phyloP scores from a whole-genome alignment of 257 asterid species.

The Craterostigma plantagineum region DNA sequence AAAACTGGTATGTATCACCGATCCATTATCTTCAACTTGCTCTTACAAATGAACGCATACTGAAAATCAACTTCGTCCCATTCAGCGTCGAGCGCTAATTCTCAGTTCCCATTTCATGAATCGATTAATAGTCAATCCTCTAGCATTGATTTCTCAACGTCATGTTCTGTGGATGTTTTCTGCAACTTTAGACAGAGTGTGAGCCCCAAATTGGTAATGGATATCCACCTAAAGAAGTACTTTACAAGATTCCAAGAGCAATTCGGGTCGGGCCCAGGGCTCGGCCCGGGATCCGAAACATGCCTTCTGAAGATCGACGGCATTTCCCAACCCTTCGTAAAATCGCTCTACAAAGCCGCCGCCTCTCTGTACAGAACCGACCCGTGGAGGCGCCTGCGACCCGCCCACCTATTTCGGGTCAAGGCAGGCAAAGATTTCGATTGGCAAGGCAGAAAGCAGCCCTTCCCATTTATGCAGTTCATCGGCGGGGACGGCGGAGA shows the following conservation, averaged over 20 bases:
- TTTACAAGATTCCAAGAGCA: slow-evolving; percentile 34
- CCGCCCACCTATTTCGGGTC: slow-evolving; percentile 28
- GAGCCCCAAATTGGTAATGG: slow-evolving; percentile 12
- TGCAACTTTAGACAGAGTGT: too few species aligned
- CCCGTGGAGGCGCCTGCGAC: slow-evolving; percentile 45
- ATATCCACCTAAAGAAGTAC: slow-evolving; percentile 26
- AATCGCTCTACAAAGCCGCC: slow-evolving; percentile 30
- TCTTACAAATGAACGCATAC: too few species aligned
- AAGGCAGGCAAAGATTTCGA: slow-evolving; percentile 32
- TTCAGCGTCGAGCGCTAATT: too few species aligned
- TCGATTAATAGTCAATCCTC: too few species aligned
- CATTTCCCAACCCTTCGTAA: slow-evolving; percentile 16
- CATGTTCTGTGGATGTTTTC: too few species aligned
- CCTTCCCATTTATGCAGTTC: slow-evolving; percentile 32
- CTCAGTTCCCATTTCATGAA: too few species aligned
- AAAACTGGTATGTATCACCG: too few species aligned
- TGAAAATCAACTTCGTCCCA: too few species aligned
- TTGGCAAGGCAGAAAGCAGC: slow-evolving; percentile 30
- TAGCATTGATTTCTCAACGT: too few species aligned
- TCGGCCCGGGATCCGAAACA: slow-evolving; percentile 42
- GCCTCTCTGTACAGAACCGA: slow-evolving; percentile 39
- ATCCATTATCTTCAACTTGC: too few species aligned
- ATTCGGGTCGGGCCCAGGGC: slow-evolving; percentile 45
- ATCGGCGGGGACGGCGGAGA: slow-evolving; percentile 52
- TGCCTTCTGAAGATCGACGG: slow-evolving; percentile 31